phyloP scores from a whole-genome alignment of 176 grass and related monocot species.

The Paspalum notatum region DNA sequence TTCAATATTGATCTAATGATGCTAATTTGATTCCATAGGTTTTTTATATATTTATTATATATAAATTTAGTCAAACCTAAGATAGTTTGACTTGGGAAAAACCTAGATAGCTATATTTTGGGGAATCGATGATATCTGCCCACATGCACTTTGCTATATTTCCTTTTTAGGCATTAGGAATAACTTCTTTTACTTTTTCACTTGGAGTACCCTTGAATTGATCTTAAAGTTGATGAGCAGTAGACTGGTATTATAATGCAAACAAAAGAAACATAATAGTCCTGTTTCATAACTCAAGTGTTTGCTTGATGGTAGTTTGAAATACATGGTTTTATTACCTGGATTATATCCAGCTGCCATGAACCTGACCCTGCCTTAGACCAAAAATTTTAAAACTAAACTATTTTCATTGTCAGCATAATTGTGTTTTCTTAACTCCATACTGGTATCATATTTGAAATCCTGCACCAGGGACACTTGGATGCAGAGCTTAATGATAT shows the following conservation, averaged over 20 bases:
- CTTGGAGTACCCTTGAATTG: background rate
- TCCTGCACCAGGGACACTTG: slow-evolving; percentile 63
- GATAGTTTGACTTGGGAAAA: too few species aligned
- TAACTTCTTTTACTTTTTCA: slow-evolving; percentile 12
- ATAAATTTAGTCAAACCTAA: too few species aligned
- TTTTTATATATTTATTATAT: too few species aligned
- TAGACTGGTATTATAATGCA: background rate
- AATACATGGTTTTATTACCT: background rate
- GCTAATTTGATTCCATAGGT: too few species aligned
- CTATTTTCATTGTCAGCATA: background rate
- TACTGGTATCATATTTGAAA: slow-evolving; percentile 20
- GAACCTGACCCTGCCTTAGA: background rate
- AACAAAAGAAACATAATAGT: background rate
- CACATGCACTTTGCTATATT: background rate
- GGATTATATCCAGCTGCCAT: background rate
- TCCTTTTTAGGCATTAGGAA: background rate
- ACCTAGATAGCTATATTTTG: background rate
- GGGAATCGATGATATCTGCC: background rate
- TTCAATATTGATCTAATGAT: too few species aligned
- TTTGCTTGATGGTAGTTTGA: background rate
- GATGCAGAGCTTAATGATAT: slow-evolving; percentile 84
- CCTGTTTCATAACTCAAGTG: background rate
- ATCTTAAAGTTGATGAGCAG: slow-evolving; percentile 8
- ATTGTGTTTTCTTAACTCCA: background rate
- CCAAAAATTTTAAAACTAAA: background rate